Evolutionary conservation across 2,329 filamentous ascomycete species (phyloP).

Genomic region (Alternaria burnsii): DNA sequence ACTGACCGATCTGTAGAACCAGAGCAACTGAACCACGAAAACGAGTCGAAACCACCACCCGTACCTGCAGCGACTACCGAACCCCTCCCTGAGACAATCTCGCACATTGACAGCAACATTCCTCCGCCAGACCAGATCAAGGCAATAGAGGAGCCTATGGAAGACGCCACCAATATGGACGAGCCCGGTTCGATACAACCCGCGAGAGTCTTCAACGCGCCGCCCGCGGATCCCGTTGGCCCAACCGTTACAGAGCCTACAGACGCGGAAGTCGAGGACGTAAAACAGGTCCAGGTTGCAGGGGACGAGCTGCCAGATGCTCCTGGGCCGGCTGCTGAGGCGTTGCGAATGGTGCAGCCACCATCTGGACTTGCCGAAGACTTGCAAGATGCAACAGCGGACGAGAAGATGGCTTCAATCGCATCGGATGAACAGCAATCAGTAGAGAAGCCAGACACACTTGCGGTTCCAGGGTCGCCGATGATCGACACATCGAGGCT

Average conservation of each 20-base stretch:
- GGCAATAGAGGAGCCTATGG: constrained; percentile 23
- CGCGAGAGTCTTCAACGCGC: constrained; percentile 21
- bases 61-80: constrained; percentile 29
- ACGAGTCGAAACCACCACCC: constrained; percentile 12
- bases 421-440: constrained; percentile 39
- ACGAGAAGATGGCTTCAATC: constrained; percentile 31
- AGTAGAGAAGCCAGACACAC: constrained; percentile 42
- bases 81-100: constrained; percentile 27
- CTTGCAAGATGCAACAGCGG: constrained; percentile 7
- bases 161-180: constrained; percentile 26
- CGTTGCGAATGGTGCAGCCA: constrained; percentile 23
- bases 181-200: constrained; percentile 30
- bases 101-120: constrained; percentile 33
- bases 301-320: constrained; percentile 28
- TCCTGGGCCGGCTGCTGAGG: constrained; percentile 35
- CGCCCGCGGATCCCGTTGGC: constrained; percentile 28
- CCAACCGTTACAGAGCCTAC: constrained; percentile 28
- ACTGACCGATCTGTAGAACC: constrained; percentile 23
- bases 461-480: constrained; percentile 36
- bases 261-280: constrained; percentile 20
- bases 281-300: constrained; percentile 9
- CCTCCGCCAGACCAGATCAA: constrained; percentile 24
- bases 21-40: constrained; percentile 6
- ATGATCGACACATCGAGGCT: constrained; percentile 45
- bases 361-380: constrained; percentile 8